Conservation (phyloP, 2,329 filamentous ascomycete genomes). For the Apiospora hydei region DNA sequence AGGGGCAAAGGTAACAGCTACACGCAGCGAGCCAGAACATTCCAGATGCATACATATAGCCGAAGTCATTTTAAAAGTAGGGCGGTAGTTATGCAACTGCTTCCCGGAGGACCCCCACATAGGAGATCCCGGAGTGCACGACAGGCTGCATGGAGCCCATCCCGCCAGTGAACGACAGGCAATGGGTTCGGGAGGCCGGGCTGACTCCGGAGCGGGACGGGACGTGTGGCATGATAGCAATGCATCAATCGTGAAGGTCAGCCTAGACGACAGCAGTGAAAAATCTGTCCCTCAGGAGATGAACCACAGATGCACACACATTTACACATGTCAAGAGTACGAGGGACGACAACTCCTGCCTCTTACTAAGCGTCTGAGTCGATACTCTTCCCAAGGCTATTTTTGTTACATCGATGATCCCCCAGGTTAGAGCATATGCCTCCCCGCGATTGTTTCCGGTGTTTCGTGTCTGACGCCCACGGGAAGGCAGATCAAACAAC, state of each 20-base stretch:
- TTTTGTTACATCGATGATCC: background rate
- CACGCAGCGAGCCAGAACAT: background rate
- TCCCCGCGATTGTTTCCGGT: background rate
- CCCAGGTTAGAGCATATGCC: background rate
- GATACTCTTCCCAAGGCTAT: background rate
- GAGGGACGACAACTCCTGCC: background rate
- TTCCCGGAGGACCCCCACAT: background rate
- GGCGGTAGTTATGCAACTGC: background rate
- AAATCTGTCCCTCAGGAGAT: background rate
- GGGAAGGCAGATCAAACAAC: slow-evolving; percentile 2
- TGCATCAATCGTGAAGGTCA: background rate
- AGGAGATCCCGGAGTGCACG: background rate
- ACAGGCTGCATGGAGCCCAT: background rate
- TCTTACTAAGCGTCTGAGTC: background rate
- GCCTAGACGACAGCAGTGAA: background rate
- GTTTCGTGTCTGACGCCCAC: background rate
- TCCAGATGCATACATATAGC: background rate
- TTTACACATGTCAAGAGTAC: background rate
- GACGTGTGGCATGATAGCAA: background rate
- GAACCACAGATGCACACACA: background rate
- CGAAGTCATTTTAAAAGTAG: slow-evolving; percentile 11
- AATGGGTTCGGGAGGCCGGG: background rate
- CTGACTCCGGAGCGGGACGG: background rate
- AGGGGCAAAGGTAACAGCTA: background rate
- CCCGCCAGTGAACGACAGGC: background rate